A percentile compares a stretch with the other conserved stretches of the same genome.
Evolutionary conservation across 176 grass and related monocot genomes (phyloP).

Genomic region (Pontederia paniculata): DNA sequence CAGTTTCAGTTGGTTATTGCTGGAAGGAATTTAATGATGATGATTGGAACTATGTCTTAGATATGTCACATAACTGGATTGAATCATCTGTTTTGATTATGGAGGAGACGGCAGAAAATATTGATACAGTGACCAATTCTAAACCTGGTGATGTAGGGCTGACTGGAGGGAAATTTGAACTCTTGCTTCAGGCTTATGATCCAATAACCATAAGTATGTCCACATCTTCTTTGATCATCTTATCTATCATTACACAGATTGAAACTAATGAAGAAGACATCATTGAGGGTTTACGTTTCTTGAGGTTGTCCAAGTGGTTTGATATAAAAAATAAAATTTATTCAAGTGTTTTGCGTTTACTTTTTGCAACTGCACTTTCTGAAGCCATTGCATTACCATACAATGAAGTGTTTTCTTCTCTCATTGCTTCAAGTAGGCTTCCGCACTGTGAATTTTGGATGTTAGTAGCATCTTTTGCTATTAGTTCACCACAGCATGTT

Average conservation of each 20-base stretch:
- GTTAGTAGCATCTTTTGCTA: conserved; percentile 71
- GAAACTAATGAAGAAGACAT: conserved; percentile 36
- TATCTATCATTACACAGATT: conserved; percentile 48
- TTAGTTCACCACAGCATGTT: conserved; percentile 43
- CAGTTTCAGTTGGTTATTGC: conserved; percentile 69
- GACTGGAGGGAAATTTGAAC: conserved; percentile 46
- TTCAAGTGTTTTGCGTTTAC: conserved; percentile 66
- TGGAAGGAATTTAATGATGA: conserved; percentile 52
- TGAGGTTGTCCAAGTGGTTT: conserved; percentile 38
- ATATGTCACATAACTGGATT: conserved; percentile 45
- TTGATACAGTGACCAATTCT: conserved; percentile 37
- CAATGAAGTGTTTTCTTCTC: conserved; percentile 43
- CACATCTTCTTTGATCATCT: conserved; percentile 48
- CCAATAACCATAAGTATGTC: conserved; percentile 37
- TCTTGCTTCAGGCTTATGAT: conserved; percentile 39
- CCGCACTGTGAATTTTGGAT: conserved; percentile 67
- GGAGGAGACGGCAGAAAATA: conserved; percentile 63
- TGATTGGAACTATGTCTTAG: conserved; percentile 62
- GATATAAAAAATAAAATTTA: conserved; percentile 53
- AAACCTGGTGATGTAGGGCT: conserved; percentile 19
- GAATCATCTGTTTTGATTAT: conserved; percentile 66
- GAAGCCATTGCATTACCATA: conserved; percentile 61
- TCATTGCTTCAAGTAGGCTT: conserved; percentile 54
- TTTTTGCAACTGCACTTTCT: conserved; percentile 61
- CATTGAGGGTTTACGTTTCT: conserved; percentile 25